These are phyloP conservation scores for Candida sanyaensis DNA, from an alignment of 1,139 yeast genomes.

Conservation along the genomic window DNA sequence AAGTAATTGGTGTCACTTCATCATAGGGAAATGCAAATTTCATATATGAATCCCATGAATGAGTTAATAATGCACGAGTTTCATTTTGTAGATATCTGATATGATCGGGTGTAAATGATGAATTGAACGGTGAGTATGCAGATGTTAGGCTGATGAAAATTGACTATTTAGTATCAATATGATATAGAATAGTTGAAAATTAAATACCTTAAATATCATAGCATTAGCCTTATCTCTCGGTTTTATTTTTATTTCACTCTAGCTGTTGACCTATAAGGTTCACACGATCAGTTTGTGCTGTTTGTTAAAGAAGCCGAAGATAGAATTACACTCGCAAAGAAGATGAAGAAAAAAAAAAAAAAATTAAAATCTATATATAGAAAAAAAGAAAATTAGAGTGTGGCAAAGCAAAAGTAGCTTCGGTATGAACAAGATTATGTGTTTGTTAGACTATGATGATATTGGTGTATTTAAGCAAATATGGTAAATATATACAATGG, in stretches of 20 bases:
- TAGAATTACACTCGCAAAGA: background rate
- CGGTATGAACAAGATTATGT: too few relatives aligned
- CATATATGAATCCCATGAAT: conserved; percentile 79
- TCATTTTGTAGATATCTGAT: conserved; percentile 47
- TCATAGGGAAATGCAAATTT: conserved; percentile 77
- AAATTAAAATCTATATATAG: background rate
- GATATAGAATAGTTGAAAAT: background rate
- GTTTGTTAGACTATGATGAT: too few relatives aligned
- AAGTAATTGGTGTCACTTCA: conserved; percentile 75
- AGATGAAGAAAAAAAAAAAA: background rate
- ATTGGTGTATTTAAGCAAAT: too few relatives aligned
- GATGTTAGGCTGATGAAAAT: background rate
- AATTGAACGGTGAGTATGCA: conserved; percentile 17
- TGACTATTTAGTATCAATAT: conserved; percentile 4
- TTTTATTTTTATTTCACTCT: background rate
- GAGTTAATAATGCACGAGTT: conserved; percentile 61
- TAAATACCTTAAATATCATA: conserved; percentile 6
- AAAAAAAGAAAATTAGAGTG: background rate
- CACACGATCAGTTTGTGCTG: background rate
- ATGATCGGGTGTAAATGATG: conserved; percentile 55
- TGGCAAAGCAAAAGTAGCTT: too few relatives aligned
- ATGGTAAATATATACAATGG: too few relatives aligned
- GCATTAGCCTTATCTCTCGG: background rate
- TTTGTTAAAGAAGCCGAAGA: background rate
- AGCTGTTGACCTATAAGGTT: too few relatives aligned